Evolutionary conservation across 768 basidiomycete genomes (phyloP).

Genomic region (Trametes elegans): DNA sequence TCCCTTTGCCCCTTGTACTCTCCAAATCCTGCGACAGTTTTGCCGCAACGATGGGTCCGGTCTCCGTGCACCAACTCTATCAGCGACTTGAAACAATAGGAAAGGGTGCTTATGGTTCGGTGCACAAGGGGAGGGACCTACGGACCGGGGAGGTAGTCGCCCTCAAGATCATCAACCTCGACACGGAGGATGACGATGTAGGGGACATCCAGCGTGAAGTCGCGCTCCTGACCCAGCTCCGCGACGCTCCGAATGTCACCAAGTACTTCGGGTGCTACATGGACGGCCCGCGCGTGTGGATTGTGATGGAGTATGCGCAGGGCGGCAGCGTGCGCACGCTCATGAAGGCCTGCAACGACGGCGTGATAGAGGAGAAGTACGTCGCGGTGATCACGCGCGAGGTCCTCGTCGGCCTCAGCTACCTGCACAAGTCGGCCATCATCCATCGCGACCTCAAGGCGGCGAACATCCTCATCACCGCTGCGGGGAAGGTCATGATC

Average conservation of each 20-base stretch:
- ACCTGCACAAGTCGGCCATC: slow-evolving; percentile 90
- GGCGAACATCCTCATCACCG: slow-evolving; percentile 91
- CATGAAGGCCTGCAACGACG: slow-evolving; percentile 81
- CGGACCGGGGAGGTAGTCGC: slow-evolving; percentile 87
- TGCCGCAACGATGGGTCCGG: slow-evolving; percentile 42
- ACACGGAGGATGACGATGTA: slow-evolving; percentile 95
- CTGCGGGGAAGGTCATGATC: slow-evolving; percentile 87
- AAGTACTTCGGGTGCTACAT: slow-evolving; percentile 96
- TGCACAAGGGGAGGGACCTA: slow-evolving; percentile 87
- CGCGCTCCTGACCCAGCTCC: slow-evolving; percentile 83
- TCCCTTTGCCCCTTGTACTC: not conserved
- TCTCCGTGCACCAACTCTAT: slow-evolving; percentile 76
- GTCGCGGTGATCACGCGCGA: slow-evolving; percentile 87
- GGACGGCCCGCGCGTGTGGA: slow-evolving; percentile 96
- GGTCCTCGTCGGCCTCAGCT: slow-evolving; percentile 80
- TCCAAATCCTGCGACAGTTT: not conserved
- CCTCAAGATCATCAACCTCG: slow-evolving; percentile 98
- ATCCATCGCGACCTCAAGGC: slow-evolving; percentile 99
- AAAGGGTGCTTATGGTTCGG: slow-evolving; percentile 94
- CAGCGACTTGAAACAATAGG: slow-evolving; percentile 89
- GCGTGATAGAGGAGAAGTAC: slow-evolving; percentile 85
- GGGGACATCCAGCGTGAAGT: slow-evolving; percentile 97
- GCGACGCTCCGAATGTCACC: slow-evolving; percentile 88
- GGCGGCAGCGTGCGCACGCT: slow-evolving; percentile 92
- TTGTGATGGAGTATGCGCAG: slow-evolving; percentile 96